A percentile compares a stretch with the other conserved stretches of the same genome.
Conservation (phyloP, 2,329 filamentous ascomycete species). For the Rachicladosporium sp. region DNA sequence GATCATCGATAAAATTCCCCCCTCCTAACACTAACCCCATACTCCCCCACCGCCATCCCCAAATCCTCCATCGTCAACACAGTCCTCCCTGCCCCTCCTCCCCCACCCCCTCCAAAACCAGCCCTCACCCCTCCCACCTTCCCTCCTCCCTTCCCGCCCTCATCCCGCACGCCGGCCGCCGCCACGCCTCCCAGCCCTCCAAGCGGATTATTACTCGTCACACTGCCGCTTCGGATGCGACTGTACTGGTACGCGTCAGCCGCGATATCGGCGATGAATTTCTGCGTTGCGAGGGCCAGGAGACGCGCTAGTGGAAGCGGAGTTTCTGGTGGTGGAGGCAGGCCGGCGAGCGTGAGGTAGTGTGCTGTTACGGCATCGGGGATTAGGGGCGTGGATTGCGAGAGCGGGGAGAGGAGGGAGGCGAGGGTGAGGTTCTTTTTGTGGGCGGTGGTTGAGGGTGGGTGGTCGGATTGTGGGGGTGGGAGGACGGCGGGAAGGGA, state of each 20-base stretch:
- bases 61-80: slow-evolving; percentile 98
- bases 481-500: slow-evolving; percentile 22
- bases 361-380: slow-evolving; percentile 96
- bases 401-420: slow-evolving; percentile 92
- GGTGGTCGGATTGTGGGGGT: not conserved
- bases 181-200: slow-evolving; percentile 67
- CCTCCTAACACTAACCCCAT: slow-evolving; percentile 92
- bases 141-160: slow-evolving; percentile 27
- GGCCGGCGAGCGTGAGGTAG: slow-evolving; percentile 91
- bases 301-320: slow-evolving; percentile 84
- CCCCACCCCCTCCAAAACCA: slow-evolving; percentile 69
- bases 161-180: slow-evolving; percentile 50
- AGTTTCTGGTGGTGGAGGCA: slow-evolving; percentile 82
- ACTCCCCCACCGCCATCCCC: slow-evolving; percentile 95
- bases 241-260: slow-evolving; percentile 97
- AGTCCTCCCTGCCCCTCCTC: slow-evolving; percentile 77
- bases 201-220: slow-evolving; percentile 82
- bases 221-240: slow-evolving; percentile 86
- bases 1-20: slow-evolving; percentile 94
- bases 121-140: slow-evolving; percentile 28
- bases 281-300: slow-evolving; percentile 93
- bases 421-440: slow-evolving; percentile 87
- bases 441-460: slow-evolving; percentile 42
- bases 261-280: slow-evolving; percentile 95
- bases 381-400: slow-evolving; percentile 97